Evolutionary conservation across 2,329 filamentous ascomycete genomes (phyloP).

Genomic region (Diaporthe nobilis): DNA sequence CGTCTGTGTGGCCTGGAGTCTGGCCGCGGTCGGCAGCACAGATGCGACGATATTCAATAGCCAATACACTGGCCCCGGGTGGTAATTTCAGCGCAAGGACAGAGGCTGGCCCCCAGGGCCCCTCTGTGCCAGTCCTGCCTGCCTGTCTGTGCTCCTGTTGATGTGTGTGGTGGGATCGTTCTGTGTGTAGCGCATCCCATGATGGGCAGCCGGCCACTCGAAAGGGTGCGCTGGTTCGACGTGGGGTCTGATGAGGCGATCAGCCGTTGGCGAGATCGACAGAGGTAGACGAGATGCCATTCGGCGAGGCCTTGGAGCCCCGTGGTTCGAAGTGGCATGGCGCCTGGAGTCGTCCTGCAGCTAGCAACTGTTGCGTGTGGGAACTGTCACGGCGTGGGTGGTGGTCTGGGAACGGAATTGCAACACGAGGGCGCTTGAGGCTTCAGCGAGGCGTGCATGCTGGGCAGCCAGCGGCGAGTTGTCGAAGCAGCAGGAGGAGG

Average conservation of each 20-base stretch:
- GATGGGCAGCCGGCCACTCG: conserved; percentile 24
- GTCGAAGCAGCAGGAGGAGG: conserved; percentile 23
- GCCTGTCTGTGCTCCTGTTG: conserved; percentile 19
- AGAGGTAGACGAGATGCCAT: conserved; percentile 32
- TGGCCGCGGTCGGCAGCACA: conserved; percentile 21
- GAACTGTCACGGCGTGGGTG: conserved; percentile 2
- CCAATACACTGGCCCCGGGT: conserved; percentile 5
- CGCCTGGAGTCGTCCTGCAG: conserved; percentile 26
- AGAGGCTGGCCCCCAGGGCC: conserved; percentile 1
- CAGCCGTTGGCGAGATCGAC: conserved; percentile 39
- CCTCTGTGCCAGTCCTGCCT: background rate
- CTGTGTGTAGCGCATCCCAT: conserved; percentile 28
- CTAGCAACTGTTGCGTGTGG: conserved; percentile 28
- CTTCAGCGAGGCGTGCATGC: conserved; percentile 18
- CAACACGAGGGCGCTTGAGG: conserved; percentile 36
- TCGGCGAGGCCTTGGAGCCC: conserved; percentile 29
- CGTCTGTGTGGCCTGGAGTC: conserved; percentile 10
- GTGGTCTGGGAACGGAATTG: background rate
- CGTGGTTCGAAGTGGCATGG: conserved; percentile 28
- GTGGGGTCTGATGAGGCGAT: conserved; percentile 36
- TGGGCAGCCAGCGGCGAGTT: conserved; percentile 11
- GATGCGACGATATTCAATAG: conserved; percentile 19
- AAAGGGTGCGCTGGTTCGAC: conserved; percentile 36
- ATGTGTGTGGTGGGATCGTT: conserved; percentile 35
- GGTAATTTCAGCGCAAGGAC: conserved; percentile 22